These are phyloP conservation scores for Spatholobus suberectus DNA, from an alignment of 306 rosid genomes.

Conservation along the genomic window DNA sequence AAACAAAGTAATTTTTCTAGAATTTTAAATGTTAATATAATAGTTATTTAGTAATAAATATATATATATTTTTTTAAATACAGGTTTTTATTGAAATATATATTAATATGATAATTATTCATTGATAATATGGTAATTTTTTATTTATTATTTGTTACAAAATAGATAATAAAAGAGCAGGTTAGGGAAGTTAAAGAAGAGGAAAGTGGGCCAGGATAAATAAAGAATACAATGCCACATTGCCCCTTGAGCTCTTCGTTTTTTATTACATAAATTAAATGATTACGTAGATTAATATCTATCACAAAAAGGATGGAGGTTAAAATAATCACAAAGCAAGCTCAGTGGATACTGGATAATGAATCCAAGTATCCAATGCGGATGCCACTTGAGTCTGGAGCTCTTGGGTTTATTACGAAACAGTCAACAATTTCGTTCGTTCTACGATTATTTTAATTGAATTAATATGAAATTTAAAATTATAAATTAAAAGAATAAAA, in stretches of 20 bases:
- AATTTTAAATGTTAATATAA: not conserved
- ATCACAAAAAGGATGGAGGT: not conserved
- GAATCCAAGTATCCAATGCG: not conserved
- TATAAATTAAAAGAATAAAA: not conserved
- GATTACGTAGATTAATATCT: not conserved
- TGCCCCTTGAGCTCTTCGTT: not conserved
- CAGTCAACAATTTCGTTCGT: not conserved
- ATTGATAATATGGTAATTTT: not conserved
- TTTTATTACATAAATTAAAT: not conserved
- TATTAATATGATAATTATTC: not conserved
- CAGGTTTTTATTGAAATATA: not conserved
- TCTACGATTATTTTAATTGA: not conserved
- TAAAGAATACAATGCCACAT: not conserved
- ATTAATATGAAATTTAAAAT: not conserved
- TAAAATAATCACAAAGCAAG: constrained; percentile 2
- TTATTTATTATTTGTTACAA: not conserved
- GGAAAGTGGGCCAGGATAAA: not conserved
- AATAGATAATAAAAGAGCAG: not conserved
- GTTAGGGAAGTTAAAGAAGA: not conserved
- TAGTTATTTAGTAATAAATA: not conserved
- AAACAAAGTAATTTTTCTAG: not conserved
- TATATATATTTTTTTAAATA: not conserved
- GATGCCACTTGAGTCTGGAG: too few relatives aligned
- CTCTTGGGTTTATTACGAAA: not conserved
- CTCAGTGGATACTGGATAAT: not conserved